Base-by-base conservation (phyloP, 768 basidiomycete genomes). In the Pleurotus eryngii region DNA sequence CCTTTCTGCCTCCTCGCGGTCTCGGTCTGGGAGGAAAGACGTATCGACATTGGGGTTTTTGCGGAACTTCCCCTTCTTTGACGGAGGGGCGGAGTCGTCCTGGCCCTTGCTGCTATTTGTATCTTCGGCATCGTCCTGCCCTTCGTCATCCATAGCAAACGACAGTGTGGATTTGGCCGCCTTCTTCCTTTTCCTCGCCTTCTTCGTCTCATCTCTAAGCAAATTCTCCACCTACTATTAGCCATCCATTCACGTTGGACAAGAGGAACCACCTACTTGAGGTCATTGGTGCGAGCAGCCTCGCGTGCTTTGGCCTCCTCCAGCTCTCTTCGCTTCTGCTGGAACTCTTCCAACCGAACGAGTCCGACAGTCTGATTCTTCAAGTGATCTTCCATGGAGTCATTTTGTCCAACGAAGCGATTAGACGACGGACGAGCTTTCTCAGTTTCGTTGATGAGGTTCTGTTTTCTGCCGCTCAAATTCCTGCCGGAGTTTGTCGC, bases 1-100 rank as follows among this genome's bases (percentile, higher is more conserved):
- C 14, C 95, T 83, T 70, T 99, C 97, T 6, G 84, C 83, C 68
- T 95, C 95, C 67, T 99, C 97, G 9, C 97, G 88, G 20, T 95
- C 94, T n/a, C 97, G 84, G 70, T 99, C 97, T 1, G 97, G 97
- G 6, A 99, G 80, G 75, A 99, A 99, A 1, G 95, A 98, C 0
- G 97, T 99, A 67, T 98, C 97, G 27, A 98, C 97, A 45, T 88
- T 79, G 0, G 97, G 97, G 63, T 98, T 98, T 77, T 99, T 98
- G 70, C 89, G 85, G 42, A 95, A 83, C 70, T 90, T 94, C 58
- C 82, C 74, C 43, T 86, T 83, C 70, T 95, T 95, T 4, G 76
- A 63, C 2, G 78, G 76, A 15, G 79, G 85, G 50, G 72, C 80
- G 12, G 77, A 77, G 45, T 73, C 72, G 30, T 35, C 30, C 30